Evolutionary conservation across 2,329 filamentous ascomycete species (phyloP).

Genomic region (Colletotrichum sp.): DNA sequence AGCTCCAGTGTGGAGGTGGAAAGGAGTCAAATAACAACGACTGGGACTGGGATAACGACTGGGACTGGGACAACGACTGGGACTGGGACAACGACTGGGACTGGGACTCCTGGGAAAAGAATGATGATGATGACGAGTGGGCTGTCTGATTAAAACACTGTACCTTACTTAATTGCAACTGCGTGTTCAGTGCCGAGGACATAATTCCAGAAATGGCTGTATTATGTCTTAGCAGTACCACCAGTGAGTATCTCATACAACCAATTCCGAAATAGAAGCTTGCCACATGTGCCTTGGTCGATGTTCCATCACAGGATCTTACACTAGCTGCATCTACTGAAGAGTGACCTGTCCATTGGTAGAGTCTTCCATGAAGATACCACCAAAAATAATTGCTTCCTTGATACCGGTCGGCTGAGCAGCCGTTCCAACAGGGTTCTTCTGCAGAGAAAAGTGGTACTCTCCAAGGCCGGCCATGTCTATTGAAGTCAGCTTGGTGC

Average conservation of each 20-base stretch:
- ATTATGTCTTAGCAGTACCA: not conserved
- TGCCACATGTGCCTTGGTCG: not conserved
- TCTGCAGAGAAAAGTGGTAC: slow-evolving; percentile 50
- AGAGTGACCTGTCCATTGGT: slow-evolving; percentile 19
- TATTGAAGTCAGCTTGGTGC: not conserved
- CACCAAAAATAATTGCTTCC: slow-evolving; percentile 36
- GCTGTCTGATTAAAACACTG: not conserved
- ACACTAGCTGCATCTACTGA: not conserved
- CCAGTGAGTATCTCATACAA: not conserved
- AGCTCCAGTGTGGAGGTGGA: not conserved
- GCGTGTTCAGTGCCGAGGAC: not conserved
- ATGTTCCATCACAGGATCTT: not conserved
- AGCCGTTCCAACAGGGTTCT: slow-evolving; percentile 38
- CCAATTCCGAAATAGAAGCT: not conserved
- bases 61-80: too few species aligned
- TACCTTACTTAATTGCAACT: not conserved
- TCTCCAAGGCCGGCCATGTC: slow-evolving; percentile 43
- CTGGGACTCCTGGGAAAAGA: not conserved
- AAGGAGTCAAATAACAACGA: too few species aligned
- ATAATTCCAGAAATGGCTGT: not conserved
- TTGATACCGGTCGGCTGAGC: slow-evolving; percentile 33
- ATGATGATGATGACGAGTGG: not conserved
- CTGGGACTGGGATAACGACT: too few species aligned
- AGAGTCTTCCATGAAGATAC: slow-evolving; percentile 37
- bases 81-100: too few species aligned